Base-by-base conservation (phyloP, 371 early-diverging fungal genomes). In the Fennellomyces sp. region DNA sequence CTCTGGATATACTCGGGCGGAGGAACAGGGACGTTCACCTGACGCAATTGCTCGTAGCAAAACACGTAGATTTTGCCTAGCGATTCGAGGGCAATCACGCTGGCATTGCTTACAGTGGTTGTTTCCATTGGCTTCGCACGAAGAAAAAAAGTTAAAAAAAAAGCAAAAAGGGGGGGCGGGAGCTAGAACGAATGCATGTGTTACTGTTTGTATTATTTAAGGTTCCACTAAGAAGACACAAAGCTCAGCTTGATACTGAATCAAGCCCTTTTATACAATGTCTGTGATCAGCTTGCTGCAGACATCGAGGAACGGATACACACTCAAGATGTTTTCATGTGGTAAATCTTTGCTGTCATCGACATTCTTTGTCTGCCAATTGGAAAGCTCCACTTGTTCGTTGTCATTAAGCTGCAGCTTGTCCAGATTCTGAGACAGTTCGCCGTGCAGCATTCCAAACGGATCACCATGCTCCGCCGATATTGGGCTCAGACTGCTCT, bases 231-330 rank as follows among this genome's bases (percentile, higher is more conserved):
- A n/a, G n/a, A n/a, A n/a, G n/a, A n/a, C n/a, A n/a, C n/a, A n/a
- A n/a, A n/a, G n/a, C n/a, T n/a, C n/a, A n/a, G n/a, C n/a, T n/a
- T n/a, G n/a, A n/a, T n/a, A n/a, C n/a, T n/a, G n/a, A n/a, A n/a
- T n/a, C n/a, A n/a, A n/a, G n/a, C n/a, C n/a, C n/a, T 23, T 35
- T 36, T 69, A 73, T 30, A 79, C 96, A 63, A 97, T 85, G 72
- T 97, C 97, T 0, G 95, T 95, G 60, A 97, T 97, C 57, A 97
- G 73, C 70, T 85, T 88, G 58, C 92, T 89, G 70, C 98, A 97
- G 1, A 96, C 95, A 64, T 97, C 95, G 67, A 97, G 92, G 70
- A 96, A 97, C 2, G 95, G 94, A 70, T 94, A 96, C 3, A 90
- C 83, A n/a, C 86, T 82, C 49, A 86, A 73, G 48, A 83, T 71